Conservation (phyloP, 495 filamentous ascomycete species). For the Hamigera avellanea region DNA sequence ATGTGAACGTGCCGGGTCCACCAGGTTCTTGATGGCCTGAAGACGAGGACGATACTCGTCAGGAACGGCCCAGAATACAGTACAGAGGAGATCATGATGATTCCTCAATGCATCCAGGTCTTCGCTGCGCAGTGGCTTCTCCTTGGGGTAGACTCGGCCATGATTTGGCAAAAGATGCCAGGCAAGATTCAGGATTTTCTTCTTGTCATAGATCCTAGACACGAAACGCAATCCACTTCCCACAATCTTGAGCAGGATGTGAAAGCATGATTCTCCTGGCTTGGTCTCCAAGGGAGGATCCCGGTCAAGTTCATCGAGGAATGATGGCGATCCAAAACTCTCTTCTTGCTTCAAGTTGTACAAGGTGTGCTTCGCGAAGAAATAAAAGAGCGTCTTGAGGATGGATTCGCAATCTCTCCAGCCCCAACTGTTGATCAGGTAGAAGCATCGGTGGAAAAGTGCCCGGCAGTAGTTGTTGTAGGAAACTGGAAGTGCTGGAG, state of each 20-base stretch:
- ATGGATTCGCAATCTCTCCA: constrained; percentile 74
- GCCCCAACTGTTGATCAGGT: constrained; percentile 70
- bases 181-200: constrained; percentile 64
- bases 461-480: constrained; percentile 76
- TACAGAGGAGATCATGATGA: constrained; percentile 86
- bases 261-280: constrained; percentile 73
- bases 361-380: constrained; percentile 69
- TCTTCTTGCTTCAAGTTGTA: constrained; percentile 69
- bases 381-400: constrained; percentile 76
- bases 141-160: constrained; percentile 74
- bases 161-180: constrained; percentile 82
- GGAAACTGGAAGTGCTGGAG: constrained; percentile 40
- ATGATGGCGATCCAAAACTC: constrained; percentile 60
- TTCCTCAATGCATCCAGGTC: constrained; percentile 84
- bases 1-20: constrained; percentile 71
- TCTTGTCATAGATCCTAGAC: constrained; percentile 44
- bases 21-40: constrained; percentile 61
- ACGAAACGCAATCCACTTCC: constrained; percentile 57
- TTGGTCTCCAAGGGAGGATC: constrained; percentile 49
- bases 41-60: constrained; percentile 55
- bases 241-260: constrained; percentile 83
- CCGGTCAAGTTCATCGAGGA: constrained; percentile 60
- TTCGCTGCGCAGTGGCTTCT: constrained; percentile 56
- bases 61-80: constrained; percentile 78
- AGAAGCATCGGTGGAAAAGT: constrained; percentile 63